A percentile compares a stretch with the other conserved stretches of the same genome.
Conservation (phyloP, 371 early-diverging fungal genomes). For the Saksenaea oblongispora region DNA sequence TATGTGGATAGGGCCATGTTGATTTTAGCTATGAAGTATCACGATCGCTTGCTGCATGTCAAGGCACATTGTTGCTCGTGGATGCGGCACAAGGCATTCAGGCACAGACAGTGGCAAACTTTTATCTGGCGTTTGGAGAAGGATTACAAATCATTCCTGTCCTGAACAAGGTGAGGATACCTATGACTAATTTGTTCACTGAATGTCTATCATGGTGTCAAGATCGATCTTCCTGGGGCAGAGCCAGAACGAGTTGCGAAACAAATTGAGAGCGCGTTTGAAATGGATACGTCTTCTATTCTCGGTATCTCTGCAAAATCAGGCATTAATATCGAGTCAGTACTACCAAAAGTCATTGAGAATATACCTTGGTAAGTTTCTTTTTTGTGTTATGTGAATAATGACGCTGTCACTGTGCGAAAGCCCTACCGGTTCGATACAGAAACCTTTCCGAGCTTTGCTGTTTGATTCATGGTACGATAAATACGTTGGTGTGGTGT, state of each 20-base stretch:
- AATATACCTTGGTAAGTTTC: conserved; percentile 67
- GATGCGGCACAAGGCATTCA: conserved; percentile 93
- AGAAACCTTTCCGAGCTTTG: conserved; percentile 77
- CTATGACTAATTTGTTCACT: too few relatives aligned
- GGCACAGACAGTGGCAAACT: conserved; percentile 96
- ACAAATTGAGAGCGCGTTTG: conserved; percentile 89
- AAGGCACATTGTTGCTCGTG: conserved; percentile 88
- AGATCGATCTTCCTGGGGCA: conserved; percentile 91
- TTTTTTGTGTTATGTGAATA: background rate
- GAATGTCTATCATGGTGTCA: background rate
- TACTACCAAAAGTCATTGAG: conserved; percentile 81
- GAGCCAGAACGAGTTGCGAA: conserved; percentile 74
- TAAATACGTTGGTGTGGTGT: conserved; percentile 92
- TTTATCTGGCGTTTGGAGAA: conserved; percentile 90
- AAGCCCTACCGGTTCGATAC: conserved; percentile 61
- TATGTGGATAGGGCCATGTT: conserved; percentile 62
- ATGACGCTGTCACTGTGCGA: background rate
- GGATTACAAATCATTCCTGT: conserved; percentile 88
- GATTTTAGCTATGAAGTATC: conserved; percentile 93
- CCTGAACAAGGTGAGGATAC: conserved; percentile 76
- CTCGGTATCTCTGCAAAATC: conserved; percentile 88
- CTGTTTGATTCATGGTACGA: conserved; percentile 98
- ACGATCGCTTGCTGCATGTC: conserved; percentile 86
- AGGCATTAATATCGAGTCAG: conserved; percentile 74
- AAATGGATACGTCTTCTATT: conserved; percentile 67